phyloP scores from a whole-genome alignment of 306 rosid species.

The Fagus sylvatica region DNA sequence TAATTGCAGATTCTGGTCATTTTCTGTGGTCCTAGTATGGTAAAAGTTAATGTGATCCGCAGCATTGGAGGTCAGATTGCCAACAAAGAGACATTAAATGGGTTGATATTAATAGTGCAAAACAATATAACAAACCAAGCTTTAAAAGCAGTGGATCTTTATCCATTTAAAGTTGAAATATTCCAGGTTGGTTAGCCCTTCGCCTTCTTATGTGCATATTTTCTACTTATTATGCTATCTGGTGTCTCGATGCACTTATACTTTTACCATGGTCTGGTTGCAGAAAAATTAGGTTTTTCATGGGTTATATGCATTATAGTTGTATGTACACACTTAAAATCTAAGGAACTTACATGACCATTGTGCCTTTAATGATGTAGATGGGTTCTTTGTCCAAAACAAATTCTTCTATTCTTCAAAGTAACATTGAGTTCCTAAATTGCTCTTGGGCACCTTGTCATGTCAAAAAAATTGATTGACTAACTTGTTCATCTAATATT shows the following conservation, averaged over 20 bases:
- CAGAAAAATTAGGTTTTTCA: neutral
- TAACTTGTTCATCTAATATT: neutral
- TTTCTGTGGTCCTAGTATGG: conserved; percentile 58
- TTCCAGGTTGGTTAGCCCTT: conserved; percentile 72
- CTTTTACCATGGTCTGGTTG: neutral
- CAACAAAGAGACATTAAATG: conserved; percentile 61
- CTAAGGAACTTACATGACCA: too few relatives aligned
- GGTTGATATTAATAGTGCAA: conserved; percentile 67
- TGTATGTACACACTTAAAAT: neutral
- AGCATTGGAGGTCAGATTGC: conserved; percentile 56
- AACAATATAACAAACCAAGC: conserved; percentile 74
- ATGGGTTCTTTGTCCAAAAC: neutral
- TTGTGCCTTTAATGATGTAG: neutral
- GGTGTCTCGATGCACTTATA: neutral
- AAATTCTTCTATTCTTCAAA: neutral
- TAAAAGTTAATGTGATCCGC: conserved; percentile 62
- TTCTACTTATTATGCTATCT: neutral
- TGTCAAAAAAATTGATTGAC: neutral
- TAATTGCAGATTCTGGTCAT: conserved; percentile 66
- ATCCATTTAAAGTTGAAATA: conserved; percentile 71
- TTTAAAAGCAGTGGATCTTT: conserved; percentile 53
- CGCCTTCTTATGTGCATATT: neutral
- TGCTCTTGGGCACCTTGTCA: neutral
- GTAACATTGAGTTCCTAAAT: neutral
- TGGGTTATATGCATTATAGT: neutral